These are phyloP conservation scores for Phytopythium aichiense DNA, from an alignment of 352 stramenopile genomes.

Conservation along the genomic window DNA sequence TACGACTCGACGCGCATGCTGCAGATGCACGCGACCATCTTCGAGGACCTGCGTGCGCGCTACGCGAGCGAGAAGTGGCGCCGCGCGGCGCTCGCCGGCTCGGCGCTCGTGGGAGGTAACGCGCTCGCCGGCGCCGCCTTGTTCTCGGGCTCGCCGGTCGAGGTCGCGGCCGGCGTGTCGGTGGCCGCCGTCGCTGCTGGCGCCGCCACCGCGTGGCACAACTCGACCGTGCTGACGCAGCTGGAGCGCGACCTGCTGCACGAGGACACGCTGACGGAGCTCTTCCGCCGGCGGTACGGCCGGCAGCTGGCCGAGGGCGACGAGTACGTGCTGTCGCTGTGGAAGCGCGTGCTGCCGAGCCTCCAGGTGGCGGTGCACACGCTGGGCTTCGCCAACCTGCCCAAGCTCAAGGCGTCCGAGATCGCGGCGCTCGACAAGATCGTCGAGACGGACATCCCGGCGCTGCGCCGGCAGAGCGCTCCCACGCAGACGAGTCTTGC, in stretches of 20 bases:
- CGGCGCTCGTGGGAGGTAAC: constrained; percentile 66
- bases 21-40: constrained; percentile 93
- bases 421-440: constrained; percentile 88
- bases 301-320: constrained; percentile 95
- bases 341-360: constrained; percentile 86
- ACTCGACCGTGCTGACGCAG: constrained; percentile 82
- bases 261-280: constrained; percentile 85
- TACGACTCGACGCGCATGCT: constrained; percentile 91
- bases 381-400: constrained; percentile 76
- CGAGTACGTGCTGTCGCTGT: constrained; percentile 95
- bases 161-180: constrained; percentile 81
- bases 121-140: constrained; percentile 72
- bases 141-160: constrained; percentile 68
- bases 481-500: constrained; percentile 75
- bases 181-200: constrained; percentile 74
- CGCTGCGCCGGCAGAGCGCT: constrained; percentile 81
- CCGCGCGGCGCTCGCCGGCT: constrained; percentile 56
- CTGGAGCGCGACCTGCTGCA: constrained; percentile 85
- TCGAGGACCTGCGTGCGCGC: constrained; percentile 75
- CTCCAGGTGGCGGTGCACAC: constrained; percentile 86
- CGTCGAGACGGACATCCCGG: constrained; percentile 85
- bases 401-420: constrained; percentile 81
- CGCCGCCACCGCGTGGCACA: constrained; percentile 87
- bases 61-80: constrained; percentile 82
- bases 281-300: constrained; percentile 93